Conservation (phyloP, 108 stramenopile species). For the Stephanodiscus triporus region DNA sequence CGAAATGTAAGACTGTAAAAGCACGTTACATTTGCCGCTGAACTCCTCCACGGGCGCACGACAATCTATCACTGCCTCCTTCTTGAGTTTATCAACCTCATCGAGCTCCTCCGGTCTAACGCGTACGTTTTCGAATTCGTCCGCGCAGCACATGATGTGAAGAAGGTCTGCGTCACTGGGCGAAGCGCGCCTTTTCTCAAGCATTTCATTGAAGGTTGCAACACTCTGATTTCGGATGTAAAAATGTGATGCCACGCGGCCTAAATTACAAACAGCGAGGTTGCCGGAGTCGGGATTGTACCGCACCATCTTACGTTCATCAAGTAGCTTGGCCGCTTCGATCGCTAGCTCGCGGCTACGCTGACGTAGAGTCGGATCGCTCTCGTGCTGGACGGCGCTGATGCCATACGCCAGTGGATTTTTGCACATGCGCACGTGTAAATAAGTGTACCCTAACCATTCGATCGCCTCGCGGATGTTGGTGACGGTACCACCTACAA, state of each 20-base stretch:
- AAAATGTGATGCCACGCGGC: constrained; percentile 97
- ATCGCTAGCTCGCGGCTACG: constrained; percentile 74
- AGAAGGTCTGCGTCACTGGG: constrained; percentile 85
- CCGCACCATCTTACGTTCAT: constrained; percentile 87
- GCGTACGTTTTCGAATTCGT: constrained; percentile 95
- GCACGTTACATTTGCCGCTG: constrained; percentile 90
- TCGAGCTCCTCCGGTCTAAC: constrained; percentile 94
- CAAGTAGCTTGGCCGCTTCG: constrained; percentile 85
- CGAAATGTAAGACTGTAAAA: constrained; percentile 93
- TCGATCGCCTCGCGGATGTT: constrained; percentile 89
- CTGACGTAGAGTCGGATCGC: constrained; percentile 71
- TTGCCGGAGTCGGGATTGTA: constrained; percentile 87
- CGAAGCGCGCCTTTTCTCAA: constrained; percentile 47
- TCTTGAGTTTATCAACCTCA: constrained; percentile 76
- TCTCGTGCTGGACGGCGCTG: constrained; percentile 65
- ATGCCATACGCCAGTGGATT: constrained; percentile 97
- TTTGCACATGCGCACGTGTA: constrained; percentile 93
- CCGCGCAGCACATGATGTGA: constrained; percentile 88
- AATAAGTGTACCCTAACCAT: constrained; percentile 98
- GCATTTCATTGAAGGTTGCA: constrained; percentile 89
- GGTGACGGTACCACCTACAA: constrained; percentile 96
- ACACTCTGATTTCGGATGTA: constrained; percentile 97
- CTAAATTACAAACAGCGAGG: constrained; percentile 91
- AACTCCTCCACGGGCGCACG: constrained; percentile 72
- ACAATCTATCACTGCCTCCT: constrained; percentile 63